Evolutionary conservation across 108 stramenopile species (phyloP).

Genomic region (Cylindrotheca closterium): DNA sequence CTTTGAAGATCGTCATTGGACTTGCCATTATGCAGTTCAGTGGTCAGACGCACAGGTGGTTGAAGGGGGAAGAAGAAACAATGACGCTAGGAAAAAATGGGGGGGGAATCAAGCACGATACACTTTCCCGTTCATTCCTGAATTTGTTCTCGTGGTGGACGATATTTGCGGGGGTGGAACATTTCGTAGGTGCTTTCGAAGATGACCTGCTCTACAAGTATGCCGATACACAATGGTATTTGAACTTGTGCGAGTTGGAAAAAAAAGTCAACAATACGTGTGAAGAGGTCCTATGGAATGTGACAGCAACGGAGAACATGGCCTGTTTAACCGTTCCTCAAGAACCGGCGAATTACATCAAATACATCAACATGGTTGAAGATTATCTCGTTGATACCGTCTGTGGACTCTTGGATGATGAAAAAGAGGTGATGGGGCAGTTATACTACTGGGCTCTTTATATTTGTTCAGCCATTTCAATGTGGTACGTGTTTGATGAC

Average conservation of each 20-base stretch:
- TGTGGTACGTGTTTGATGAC: not conserved
- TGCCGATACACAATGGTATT: not conserved
- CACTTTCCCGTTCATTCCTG: not conserved
- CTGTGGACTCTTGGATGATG: too few relatives aligned
- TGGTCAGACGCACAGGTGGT: not conserved
- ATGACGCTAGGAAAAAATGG: not conserved
- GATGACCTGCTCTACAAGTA: not conserved
- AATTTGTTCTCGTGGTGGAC: not conserved
- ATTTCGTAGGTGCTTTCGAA: not conserved
- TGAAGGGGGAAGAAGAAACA: not conserved
- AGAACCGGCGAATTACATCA: too few relatives aligned
- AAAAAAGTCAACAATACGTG: too few relatives aligned
- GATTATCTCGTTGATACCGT: too few relatives aligned
- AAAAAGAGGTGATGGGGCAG: too few relatives aligned
- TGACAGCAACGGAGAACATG: not conserved
- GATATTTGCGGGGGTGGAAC: not conserved
- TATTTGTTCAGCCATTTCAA: not conserved
- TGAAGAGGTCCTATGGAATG: not conserved
- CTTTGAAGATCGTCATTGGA: not conserved
- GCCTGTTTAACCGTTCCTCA: not conserved
- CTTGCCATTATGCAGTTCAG: not conserved
- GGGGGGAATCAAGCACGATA: not conserved
- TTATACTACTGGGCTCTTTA: not conserved
- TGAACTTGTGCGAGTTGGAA: not conserved
- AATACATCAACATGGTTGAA: too few relatives aligned